These are phyloP conservation scores for Rhizodiscina lignyota DNA, from an alignment of 495 filamentous ascomycete genomes.

Conservation along the genomic window DNA sequence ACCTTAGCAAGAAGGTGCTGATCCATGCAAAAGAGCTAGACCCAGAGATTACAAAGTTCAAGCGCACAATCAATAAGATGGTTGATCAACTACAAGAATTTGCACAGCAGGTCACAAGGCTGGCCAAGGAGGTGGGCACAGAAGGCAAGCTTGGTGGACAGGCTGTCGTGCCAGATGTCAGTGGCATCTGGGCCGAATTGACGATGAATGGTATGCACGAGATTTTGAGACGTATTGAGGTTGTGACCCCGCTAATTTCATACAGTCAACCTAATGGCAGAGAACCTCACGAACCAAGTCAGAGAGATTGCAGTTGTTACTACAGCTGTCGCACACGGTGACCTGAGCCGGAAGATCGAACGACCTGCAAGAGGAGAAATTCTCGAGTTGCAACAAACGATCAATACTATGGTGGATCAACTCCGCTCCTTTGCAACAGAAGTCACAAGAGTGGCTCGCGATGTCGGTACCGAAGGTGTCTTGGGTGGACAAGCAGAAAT, in stretches of 20 bases:
- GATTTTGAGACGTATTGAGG: constrained; percentile 1
- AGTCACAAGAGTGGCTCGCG: constrained; percentile 88
- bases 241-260: constrained; percentile 13
- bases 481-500: constrained; percentile 95
- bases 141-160: constrained; percentile 96
- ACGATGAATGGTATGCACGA: constrained; percentile 85
- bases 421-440: constrained; percentile 92
- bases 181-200: constrained; percentile 96
- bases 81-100: constrained; percentile 97
- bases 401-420: constrained; percentile 99
- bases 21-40: constrained; percentile 97
- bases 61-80: constrained; percentile 95
- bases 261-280: constrained; percentile 93
- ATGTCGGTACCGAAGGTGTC: constrained; percentile 94
- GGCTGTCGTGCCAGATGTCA: constrained; percentile 82
- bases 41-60: constrained; percentile 98
- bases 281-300: constrained; percentile 69
- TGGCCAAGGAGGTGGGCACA: constrained; percentile 93
- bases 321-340: constrained; percentile 89
- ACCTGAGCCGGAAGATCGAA: constrained; percentile 91
- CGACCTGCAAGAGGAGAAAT: constrained; percentile 92
- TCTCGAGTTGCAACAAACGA: constrained; percentile 87
- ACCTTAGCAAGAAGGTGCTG: constrained; percentile 93
- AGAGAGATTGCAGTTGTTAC: constrained; percentile 96
- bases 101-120: constrained; percentile 88